phyloP scores from a whole-genome alignment of 116 monocot species.

The Papilionanthe hybrid region DNA sequence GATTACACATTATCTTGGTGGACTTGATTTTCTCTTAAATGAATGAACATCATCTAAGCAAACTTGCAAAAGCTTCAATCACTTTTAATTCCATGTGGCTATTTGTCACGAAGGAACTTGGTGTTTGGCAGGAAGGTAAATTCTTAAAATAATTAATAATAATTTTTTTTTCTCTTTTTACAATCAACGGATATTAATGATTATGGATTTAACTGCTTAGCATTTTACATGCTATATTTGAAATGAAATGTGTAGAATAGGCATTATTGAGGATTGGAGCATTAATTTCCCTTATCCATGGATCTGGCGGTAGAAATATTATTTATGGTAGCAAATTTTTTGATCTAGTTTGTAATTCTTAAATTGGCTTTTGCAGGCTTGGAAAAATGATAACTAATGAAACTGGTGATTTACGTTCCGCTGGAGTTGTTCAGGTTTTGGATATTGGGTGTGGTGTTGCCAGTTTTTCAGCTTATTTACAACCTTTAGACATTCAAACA shows the following conservation, averaged over 20 bases:
- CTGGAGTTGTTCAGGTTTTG: constrained; percentile 83
- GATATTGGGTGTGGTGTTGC: constrained; percentile 99
- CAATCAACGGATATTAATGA: not conserved
- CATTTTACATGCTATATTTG: not conserved
- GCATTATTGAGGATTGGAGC: not conserved
- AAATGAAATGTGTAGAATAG: not conserved
- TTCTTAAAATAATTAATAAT: too few relatives aligned
- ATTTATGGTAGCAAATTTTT: not conserved
- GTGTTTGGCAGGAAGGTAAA: too few relatives aligned
- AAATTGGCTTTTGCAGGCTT: constrained; percentile 50
- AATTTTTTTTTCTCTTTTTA: too few relatives aligned
- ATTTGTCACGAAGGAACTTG: too few relatives aligned
- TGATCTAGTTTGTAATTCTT: not conserved
- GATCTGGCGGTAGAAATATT: not conserved
- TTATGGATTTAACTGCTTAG: not conserved
- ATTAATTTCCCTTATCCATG: not conserved
- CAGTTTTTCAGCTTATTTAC: constrained; percentile 90
- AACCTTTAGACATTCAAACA: constrained; percentile 76
- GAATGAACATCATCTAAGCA: too few relatives aligned
- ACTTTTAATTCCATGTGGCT: too few relatives aligned
- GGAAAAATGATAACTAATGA: constrained; percentile 88
- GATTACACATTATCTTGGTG: too few relatives aligned
- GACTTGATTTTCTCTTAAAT: too few relatives aligned
- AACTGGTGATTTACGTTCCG: constrained; percentile 70
- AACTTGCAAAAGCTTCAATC: too few relatives aligned